phyloP scores from a whole-genome alignment of 805 yeast species.

The Ogataea pini region DNA sequence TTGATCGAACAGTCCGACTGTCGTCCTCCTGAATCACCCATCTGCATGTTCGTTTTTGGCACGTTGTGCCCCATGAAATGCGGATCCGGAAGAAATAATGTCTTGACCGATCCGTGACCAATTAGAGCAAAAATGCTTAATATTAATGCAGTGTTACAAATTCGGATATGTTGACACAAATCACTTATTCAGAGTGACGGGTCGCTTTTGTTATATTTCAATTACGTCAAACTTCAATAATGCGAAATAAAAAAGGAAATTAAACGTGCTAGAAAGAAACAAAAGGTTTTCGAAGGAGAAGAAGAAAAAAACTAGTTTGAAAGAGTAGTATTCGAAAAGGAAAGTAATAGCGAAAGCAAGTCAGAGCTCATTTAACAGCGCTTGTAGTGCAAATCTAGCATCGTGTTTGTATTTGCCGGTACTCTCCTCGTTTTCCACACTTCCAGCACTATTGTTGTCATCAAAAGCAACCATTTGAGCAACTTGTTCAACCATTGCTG shows the following conservation, averaged over 20 bases:
- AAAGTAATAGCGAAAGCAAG: background rate
- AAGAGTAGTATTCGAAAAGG: background rate
- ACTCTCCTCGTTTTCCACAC: constrained; percentile 7
- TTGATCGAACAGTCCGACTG: too few relatives aligned
- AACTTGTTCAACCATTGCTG: background rate
- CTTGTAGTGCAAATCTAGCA: constrained; percentile 32
- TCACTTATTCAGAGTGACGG: too few relatives aligned
- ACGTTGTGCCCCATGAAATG: background rate
- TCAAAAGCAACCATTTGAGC: constrained; percentile 12
- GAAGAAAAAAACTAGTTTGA: background rate
- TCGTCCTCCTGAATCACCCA: too few relatives aligned
- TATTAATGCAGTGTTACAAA: too few relatives aligned
- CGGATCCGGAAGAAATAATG: background rate
- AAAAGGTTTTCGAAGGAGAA: background rate
- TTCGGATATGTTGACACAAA: too few relatives aligned
- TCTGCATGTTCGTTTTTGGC: too few relatives aligned
- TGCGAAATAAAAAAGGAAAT: background rate
- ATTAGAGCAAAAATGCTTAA: background rate
- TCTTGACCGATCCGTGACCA: background rate
- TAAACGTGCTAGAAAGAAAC: background rate
- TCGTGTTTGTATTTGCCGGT: constrained; percentile 20
- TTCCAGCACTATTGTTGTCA: constrained; percentile 2
- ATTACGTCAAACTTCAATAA: too few relatives aligned
- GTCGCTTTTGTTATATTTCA: too few relatives aligned
- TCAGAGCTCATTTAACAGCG: constrained; percentile 26